A percentile compares a stretch with the other conserved stretches of the same genome.
Evolutionary conservation across 1,139 yeast species (phyloP).

Genomic region (Yamadazyma diddensiae): DNA sequence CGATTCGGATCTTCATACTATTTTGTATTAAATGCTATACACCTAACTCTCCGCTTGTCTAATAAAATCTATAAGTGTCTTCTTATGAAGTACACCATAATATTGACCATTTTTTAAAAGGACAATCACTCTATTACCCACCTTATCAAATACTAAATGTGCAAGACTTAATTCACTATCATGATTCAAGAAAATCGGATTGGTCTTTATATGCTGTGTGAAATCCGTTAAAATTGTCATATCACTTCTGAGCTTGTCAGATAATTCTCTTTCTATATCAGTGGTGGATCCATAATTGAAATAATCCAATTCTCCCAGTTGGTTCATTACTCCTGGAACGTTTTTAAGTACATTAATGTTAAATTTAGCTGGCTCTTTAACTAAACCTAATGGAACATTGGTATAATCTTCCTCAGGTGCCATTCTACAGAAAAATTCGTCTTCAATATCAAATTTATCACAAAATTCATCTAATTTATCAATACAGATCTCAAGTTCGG

Average conservation of each 20-base stretch:
- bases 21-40: too few species aligned
- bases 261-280: constrained; percentile 8
- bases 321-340: constrained; percentile 3
- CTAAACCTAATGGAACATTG: constrained; percentile 8
- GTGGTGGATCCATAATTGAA: constrained; percentile 26
- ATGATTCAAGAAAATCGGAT: constrained; percentile 50
- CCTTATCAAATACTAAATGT: constrained; percentile 51
- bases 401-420: constrained; percentile 18
- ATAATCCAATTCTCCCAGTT: constrained; percentile 19
- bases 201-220: constrained; percentile 40
- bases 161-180: constrained; percentile 53
- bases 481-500: constrained; percentile 52
- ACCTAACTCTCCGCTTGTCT: constrained; percentile 18
- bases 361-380: constrained; percentile 11
- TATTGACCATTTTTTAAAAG: constrained; percentile 49
- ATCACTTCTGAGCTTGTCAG: constrained; percentile 14
- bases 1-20: too few species aligned
- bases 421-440: constrained; percentile 34
- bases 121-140: constrained; percentile 54
- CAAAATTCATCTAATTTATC: constrained; percentile 41
- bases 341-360: constrained; percentile 14
- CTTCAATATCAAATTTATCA: constrained; percentile 24
- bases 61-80: constrained; percentile 49
- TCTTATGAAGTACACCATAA: constrained; percentile 55
- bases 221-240: constrained; percentile 38